Conservation (phyloP, 768 basidiomycete species). For the Dioszegia aurantiaca region DNA sequence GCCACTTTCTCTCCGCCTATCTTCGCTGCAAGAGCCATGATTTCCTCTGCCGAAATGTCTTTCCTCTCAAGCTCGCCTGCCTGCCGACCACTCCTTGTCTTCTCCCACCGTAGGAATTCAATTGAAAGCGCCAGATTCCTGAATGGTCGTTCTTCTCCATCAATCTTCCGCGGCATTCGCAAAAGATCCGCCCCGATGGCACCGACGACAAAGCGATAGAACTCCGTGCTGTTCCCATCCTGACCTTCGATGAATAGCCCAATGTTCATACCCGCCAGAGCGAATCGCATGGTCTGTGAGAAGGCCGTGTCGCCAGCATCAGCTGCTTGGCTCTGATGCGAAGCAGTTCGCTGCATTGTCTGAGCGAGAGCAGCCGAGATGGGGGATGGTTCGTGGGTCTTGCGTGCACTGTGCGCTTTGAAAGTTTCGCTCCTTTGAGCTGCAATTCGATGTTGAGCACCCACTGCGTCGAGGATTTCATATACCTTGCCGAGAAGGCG, state of each 20-base stretch:
- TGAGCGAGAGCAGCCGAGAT: slow-evolving; percentile 42
- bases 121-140: slow-evolving; percentile 27
- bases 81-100: slow-evolving; percentile 18
- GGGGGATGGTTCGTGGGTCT: slow-evolving; percentile 36
- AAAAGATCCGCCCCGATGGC: slow-evolving; percentile 34
- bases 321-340: slow-evolving; percentile 2
- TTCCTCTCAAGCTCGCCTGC: slow-evolving; percentile 22
- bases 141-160: slow-evolving; percentile 4
- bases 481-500: slow-evolving; percentile 37
- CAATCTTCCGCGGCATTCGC: slow-evolving; percentile 8
- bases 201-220: slow-evolving; percentile 44
- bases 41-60: slow-evolving; percentile 23
- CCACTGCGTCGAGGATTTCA: slow-evolving; percentile 29
- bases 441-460: slow-evolving; percentile 37
- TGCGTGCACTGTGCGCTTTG: slow-evolving; percentile 25
- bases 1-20: slow-evolving; percentile 34
- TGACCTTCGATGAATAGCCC: slow-evolving; percentile 42
- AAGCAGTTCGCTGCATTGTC: slow-evolving; percentile 27
- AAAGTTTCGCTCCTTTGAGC: slow-evolving; percentile 40
- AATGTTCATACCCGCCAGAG: slow-evolving; percentile 37
- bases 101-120: slow-evolving; percentile 25
- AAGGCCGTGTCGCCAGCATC: not conserved
- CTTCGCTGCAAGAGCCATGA: slow-evolving; percentile 22
- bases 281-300: slow-evolving; percentile 39
- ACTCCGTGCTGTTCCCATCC: slow-evolving; percentile 24